Evolutionary conservation across 2,329 filamentous ascomycete genomes (phyloP).

Genomic region (Phoma sp.): DNA sequence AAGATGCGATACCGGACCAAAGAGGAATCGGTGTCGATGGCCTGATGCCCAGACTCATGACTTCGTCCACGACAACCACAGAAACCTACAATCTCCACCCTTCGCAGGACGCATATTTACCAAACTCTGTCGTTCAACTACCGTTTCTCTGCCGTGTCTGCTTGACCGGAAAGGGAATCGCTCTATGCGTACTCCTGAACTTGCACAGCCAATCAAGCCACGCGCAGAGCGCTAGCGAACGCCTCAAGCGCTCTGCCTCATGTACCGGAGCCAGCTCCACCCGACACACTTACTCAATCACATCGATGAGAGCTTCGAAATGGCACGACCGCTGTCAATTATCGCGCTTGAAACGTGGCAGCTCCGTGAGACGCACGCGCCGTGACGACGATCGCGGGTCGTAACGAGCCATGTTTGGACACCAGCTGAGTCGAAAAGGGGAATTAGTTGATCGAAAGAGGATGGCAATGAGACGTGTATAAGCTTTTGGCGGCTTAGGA

Average conservation of each 20-base stretch:
- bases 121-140: conserved; percentile 11
- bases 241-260: conserved; percentile 20
- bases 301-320: neutral
- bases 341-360: conserved; percentile 3
- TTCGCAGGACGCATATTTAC: conserved; percentile 4
- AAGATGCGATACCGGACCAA: neutral
- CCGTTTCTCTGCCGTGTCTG: conserved; percentile 5
- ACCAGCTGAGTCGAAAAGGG: conserved; percentile 13
- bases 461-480: neutral
- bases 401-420: conserved; percentile 16
- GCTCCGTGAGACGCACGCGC: conserved; percentile 3
- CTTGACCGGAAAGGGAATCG: neutral
- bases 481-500: conserved; percentile 17
- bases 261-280: conserved; percentile 1
- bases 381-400: conserved; percentile 5
- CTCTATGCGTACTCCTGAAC: neutral
- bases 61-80: neutral
- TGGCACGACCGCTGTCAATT: conserved; percentile 10
- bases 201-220: conserved; percentile 23
- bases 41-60: neutral
- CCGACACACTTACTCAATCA: conserved; percentile 17
- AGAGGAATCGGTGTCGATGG: neutral
- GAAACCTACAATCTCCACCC: conserved; percentile 8
- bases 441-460: conserved; percentile 1
- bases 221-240: conserved; percentile 17